A percentile compares a stretch with the other conserved stretches of the same genome.
Conservation (phyloP, 495 filamentous ascomycete genomes). For the Penicillium cataractarum region DNA sequence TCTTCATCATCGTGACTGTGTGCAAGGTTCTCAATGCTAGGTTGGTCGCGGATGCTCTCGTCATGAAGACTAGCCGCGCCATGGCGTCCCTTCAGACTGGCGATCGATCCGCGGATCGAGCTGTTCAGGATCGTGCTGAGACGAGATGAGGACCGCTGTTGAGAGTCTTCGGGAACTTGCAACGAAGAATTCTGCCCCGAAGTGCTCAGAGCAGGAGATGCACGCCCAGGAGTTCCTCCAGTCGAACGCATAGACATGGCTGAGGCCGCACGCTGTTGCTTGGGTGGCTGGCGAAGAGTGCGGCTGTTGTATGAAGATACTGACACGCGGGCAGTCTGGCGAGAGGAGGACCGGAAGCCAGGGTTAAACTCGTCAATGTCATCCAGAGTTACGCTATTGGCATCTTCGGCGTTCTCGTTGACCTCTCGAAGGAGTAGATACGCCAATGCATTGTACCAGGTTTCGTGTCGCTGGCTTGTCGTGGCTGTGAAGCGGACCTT, state of each 20-base stretch:
- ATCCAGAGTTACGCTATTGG: constrained; percentile 67
- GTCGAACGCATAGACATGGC: constrained; percentile 50
- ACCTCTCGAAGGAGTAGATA: constrained; percentile 83
- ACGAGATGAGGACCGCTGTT: constrained; percentile 45
- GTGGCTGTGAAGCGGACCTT: constrained; percentile 90
- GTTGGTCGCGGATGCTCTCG: constrained; percentile 64
- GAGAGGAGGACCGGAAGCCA: constrained; percentile 57
- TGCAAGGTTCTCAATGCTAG: constrained; percentile 80
- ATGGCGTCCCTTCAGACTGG: constrained; percentile 42
- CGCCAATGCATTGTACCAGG: constrained; percentile 96
- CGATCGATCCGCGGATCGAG: constrained; percentile 51
- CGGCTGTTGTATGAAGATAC: constrained; percentile 83
- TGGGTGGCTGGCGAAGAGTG: constrained; percentile 59
- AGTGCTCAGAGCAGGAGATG: constrained; percentile 50
- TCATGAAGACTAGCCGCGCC: constrained; percentile 63
- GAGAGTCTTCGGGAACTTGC: constrained; percentile 43
- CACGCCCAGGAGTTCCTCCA: constrained; percentile 43
- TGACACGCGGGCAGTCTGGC: constrained; percentile 63
- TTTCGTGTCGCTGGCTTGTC: constrained; percentile 92
- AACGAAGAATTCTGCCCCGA: constrained; percentile 43
- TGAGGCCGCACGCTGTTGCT: constrained; percentile 51
- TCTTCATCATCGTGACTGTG: constrained; percentile 75
- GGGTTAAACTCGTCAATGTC: constrained; percentile 93
- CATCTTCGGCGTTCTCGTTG: constrained; percentile 60
- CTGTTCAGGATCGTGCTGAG: constrained; percentile 49